Percentiles rank a stretch among this genome's conserved stretches.
These are phyloP conservation scores for Tolypocladium nubicola DNA, from an alignment of 2,329 filamentous ascomycete species.

Conservation along the genomic window DNA sequence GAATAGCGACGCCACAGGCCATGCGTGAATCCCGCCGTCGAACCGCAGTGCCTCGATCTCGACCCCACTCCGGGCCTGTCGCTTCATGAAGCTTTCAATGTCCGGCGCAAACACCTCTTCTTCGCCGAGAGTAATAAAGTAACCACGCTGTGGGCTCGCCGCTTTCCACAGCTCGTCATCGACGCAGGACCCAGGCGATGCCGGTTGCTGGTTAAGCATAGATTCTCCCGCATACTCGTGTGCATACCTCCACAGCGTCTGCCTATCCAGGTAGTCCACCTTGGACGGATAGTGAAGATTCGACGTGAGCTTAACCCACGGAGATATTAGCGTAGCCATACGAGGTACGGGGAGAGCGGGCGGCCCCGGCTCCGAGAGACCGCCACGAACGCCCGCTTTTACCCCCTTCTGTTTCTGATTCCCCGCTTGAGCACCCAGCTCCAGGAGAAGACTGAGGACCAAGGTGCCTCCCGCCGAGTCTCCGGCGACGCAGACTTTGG, in stretches of 20 bases:
- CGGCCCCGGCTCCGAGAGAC: constrained; percentile 6
- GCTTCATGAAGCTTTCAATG: constrained; percentile 47
- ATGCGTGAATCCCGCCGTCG: constrained; percentile 63
- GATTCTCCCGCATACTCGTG: constrained; percentile 49
- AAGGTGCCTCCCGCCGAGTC: constrained; percentile 74
- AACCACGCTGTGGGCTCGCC: constrained; percentile 55
- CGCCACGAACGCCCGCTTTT: constrained; percentile 5
- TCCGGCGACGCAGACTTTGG: constrained; percentile 59
- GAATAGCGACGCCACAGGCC: constrained; percentile 64
- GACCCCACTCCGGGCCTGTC: constrained; percentile 42
- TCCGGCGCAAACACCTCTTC: constrained; percentile 72
- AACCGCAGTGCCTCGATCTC: constrained; percentile 50
- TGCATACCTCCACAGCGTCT: constrained; percentile 59
- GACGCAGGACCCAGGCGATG: constrained; percentile 60
- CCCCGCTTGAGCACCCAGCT: constrained; percentile 36
- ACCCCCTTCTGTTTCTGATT: constrained; percentile 9
- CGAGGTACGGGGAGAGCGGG: constrained; percentile 20
- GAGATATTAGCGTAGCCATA: constrained; percentile 65
- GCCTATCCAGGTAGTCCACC: constrained; percentile 65
- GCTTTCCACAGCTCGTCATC: constrained; percentile 56
- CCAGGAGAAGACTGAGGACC: constrained; percentile 60
- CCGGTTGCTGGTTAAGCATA: constrained; percentile 22
- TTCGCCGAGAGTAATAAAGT: constrained; percentile 60
- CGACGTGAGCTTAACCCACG: constrained; percentile 68
- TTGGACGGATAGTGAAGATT: constrained; percentile 54